Base-by-base conservation (phyloP, 1,139 yeast species). In the Lizanozyma gosingica region DNA sequence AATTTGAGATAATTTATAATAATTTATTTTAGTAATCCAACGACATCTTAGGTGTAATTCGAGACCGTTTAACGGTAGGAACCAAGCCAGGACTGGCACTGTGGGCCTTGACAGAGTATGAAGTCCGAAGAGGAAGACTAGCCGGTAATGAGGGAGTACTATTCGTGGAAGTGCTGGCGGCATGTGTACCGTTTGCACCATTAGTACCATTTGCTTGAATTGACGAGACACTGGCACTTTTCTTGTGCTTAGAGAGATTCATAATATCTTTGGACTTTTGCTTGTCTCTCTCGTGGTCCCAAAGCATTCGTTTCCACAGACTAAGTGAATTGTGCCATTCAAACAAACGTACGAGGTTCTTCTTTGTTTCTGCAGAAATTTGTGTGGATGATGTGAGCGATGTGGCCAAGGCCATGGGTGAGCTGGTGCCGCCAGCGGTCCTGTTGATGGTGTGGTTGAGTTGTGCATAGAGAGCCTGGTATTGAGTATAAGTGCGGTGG, bases 191-290 rank as follows among this genome's bases (percentile, higher is more conserved):
- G 40, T 36, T 43, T 32, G 37, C 38, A 18, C 43, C 41, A 35
- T 44, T 44, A 34, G 34, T 35, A 29, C 35, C 14, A 14, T 37
- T 38, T 17, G 38, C 9, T 18, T 34, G 36, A 14, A 33, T 38
- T 14, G 35, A n/a, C 11, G 46, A 37, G 11, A 15, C 29, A 22
- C 29, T 34, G 3, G 44, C 17, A 33, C 17, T 42, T 45, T 60
- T 63, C 41, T 64, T 65, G 47, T 65, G 69, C 48, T 63, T 63
- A 15, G 63, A 53, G 38, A 65, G 53, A 36, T 55, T 56, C 68
- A 62, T 64, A 40, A 65, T 62, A 18, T 57, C 53, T 35, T 55
- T 50, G 41, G 63, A 64, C 45, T 55, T 52, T 46, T 57, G 63
- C 38, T 52, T 49, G 39, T 63, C 67, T 39, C 56, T 56, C 44